Evolutionary conservation across 1,284 basidiomycete genomes (phyloP).

Genomic region (Malassezia yamatoensis): DNA sequence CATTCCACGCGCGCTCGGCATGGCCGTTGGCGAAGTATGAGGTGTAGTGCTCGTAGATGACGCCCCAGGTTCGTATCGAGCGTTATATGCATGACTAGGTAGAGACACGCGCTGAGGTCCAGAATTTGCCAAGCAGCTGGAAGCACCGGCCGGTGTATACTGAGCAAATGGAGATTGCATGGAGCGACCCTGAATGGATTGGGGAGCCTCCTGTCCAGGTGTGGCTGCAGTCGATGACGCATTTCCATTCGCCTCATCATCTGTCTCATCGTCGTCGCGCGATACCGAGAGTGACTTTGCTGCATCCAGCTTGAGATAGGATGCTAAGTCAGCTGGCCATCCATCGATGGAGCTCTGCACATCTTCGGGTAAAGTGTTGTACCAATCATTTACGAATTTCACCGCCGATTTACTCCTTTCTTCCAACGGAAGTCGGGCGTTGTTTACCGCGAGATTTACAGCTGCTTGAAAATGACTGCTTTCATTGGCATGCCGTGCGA

Average conservation of each 20-base stretch:
- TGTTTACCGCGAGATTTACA: conserved; percentile 24
- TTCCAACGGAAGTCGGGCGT: conserved; percentile 23
- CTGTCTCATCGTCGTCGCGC: conserved; percentile 14
- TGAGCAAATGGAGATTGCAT: too few species aligned
- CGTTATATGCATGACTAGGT: too few species aligned
- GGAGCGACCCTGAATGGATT: too few species aligned
- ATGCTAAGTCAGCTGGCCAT: conserved; percentile 10
- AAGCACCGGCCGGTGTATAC: too few species aligned
- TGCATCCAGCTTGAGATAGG: not conserved
- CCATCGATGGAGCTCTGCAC: conserved; percentile 6
- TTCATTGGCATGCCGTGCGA: conserved; percentile 45
- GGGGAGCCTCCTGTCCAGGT: too few species aligned
- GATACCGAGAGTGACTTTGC: not conserved
- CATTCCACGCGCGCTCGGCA: too few species aligned
- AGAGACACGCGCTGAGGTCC: too few species aligned
- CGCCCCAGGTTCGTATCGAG: too few species aligned
- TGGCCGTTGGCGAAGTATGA: too few species aligned
- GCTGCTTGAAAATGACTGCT: conserved; percentile 38
- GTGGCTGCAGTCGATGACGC: too few species aligned
- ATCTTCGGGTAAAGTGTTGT: conserved; percentile 6
- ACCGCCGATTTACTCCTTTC: conserved; percentile 13
- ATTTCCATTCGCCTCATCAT: conserved; percentile 9
- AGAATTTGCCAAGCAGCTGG: too few species aligned
- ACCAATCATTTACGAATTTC: conserved; percentile 12
- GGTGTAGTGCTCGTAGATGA: too few species aligned